phyloP scores from a whole-genome alignment of 2,329 filamentous ascomycete genomes.

The Nigrograna mackinnonii region DNA sequence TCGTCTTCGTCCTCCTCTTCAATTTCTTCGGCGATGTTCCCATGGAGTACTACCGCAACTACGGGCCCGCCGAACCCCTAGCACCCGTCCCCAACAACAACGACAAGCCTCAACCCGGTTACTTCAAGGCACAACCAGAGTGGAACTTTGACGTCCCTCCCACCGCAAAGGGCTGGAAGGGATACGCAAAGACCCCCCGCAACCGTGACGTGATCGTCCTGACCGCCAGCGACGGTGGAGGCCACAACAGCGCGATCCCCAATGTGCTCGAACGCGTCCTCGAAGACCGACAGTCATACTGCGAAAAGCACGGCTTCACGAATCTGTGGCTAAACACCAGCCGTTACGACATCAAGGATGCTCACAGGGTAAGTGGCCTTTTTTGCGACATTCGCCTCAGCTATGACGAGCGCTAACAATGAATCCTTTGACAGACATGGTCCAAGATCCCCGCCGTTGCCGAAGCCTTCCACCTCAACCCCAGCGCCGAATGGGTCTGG shows the following conservation, averaged over 20 bases:
- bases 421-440: conserved; percentile 30
- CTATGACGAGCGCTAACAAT: neutral
- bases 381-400: conserved; percentile 1
- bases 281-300: conserved; percentile 41
- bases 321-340: conserved; percentile 46
- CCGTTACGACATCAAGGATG: conserved; percentile 40
- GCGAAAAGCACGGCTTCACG: conserved; percentile 40
- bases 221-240: conserved; percentile 45
- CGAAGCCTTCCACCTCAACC: conserved; percentile 43
- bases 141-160: conserved; percentile 34
- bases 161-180: conserved; percentile 26
- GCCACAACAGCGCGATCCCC: conserved; percentile 45
- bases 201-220: conserved; percentile 42
- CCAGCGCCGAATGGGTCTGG: conserved; percentile 45
- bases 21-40: conserved; percentile 28
- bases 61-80: conserved; percentile 19
- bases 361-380: conserved; percentile 30
- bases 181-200: conserved; percentile 32
- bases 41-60: conserved; percentile 27
- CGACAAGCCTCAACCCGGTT: conserved; percentile 27
- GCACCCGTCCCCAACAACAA: conserved; percentile 18
- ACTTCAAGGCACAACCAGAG: conserved; percentile 35
- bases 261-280: conserved; percentile 38
- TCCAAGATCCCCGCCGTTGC: conserved; percentile 45
- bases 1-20: conserved; percentile 24